Percentiles rank a stretch among this genome's conserved stretches.
Evolutionary conservation across 2,329 filamentous ascomycete genomes (phyloP).

Genomic region (Lecanicillium sp.): DNA sequence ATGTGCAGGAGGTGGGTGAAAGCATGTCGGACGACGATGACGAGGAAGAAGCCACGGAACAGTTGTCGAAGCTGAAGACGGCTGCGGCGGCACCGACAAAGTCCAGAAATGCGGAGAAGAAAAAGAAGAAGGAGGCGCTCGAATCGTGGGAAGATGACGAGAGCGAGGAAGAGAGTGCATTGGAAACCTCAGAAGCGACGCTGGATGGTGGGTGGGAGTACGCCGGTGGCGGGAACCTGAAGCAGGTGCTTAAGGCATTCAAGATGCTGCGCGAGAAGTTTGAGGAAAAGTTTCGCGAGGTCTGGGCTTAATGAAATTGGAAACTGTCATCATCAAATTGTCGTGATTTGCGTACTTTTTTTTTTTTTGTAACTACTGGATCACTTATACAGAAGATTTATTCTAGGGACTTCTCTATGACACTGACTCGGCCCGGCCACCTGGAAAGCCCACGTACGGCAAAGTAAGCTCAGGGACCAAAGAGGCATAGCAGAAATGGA

Average conservation of each 20-base stretch:
- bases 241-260: conserved; percentile 55
- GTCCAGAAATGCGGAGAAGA: conserved; percentile 11
- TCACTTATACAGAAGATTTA: too few species aligned
- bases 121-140: conserved; percentile 35
- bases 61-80: neutral
- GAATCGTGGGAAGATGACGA: conserved; percentile 44
- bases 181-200: neutral
- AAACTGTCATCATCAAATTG: too few species aligned
- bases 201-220: conserved; percentile 9
- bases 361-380: too few species aligned
- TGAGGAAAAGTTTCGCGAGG: conserved; percentile 56
- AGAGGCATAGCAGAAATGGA: too few species aligned
- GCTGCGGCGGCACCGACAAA: neutral
- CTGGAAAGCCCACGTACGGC: too few species aligned
- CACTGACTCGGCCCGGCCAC: too few species aligned
- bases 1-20: conserved; percentile 37
- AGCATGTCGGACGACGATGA: conserved; percentile 38
- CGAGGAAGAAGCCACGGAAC: conserved; percentile 30
- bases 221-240: conserved; percentile 41
- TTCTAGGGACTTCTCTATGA: too few species aligned
- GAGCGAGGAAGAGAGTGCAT: neutral
- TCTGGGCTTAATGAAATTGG: conserved; percentile 54
- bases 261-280: conserved; percentile 52
- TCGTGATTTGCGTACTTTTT: too few species aligned
- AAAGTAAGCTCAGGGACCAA: too few species aligned